Evolutionary conservation across 2,329 filamentous ascomycete genomes (phyloP).

Genomic region (Fusarium sp.): DNA sequence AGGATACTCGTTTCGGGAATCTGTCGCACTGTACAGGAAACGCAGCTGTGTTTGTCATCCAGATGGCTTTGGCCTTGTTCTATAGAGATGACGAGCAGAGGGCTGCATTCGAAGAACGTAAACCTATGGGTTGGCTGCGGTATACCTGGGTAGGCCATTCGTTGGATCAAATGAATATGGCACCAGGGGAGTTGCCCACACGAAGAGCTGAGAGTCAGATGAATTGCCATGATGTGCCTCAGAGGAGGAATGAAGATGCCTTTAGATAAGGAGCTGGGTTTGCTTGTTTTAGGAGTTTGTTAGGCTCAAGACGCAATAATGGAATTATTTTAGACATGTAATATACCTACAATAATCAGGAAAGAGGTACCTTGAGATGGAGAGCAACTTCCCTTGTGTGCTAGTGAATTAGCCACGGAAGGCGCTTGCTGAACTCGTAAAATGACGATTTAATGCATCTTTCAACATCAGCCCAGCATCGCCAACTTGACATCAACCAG

Average conservation of each 20-base stretch:
- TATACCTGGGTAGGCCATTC: conserved; percentile 36
- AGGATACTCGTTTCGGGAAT: conserved; percentile 29
- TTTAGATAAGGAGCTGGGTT: background rate
- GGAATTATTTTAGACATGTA: background rate
- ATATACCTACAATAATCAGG: background rate
- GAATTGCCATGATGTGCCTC: conserved; percentile 20
- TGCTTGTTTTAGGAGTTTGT: background rate
- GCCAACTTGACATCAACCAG: background rate
- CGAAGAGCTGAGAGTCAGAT: conserved; percentile 14
- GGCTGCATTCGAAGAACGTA: conserved; percentile 1
- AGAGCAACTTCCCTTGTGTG: background rate
- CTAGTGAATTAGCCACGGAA: background rate
- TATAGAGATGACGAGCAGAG: conserved; percentile 18
- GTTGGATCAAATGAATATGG: conserved; percentile 31
- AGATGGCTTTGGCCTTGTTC: conserved; percentile 18
- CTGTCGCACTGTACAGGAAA: conserved; percentile 24
- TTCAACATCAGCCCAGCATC: background rate
- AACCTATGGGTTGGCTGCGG: conserved; percentile 20
- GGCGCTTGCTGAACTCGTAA: background rate
- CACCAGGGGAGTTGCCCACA: conserved; percentile 4
- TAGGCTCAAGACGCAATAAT: background rate
- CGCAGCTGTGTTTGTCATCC: conserved; percentile 21
- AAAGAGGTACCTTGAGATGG: background rate
- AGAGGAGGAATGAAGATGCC: conserved; percentile 10
- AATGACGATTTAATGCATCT: background rate